Base-by-base conservation (phyloP, 202 grass and related monocot species). In the Hordeum pubiflorum region DNA sequence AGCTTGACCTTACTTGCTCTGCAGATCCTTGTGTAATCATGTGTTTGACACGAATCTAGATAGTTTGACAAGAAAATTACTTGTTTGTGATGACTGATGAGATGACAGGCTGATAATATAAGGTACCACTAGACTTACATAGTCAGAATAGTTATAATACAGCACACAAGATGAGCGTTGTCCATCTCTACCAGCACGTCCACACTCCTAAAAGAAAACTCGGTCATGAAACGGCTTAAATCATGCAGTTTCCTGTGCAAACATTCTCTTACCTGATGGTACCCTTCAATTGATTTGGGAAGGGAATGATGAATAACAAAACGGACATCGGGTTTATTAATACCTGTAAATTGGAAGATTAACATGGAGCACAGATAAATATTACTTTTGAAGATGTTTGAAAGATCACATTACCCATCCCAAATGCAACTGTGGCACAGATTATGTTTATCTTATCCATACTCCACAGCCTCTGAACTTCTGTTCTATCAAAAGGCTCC, bases 261-360 rank as follows among this genome's bases (percentile, higher is more conserved):
- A 48, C 23, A 14, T 59, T 55, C 15, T 11, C 40, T 39, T 87
- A 99, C 96, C 87, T 99, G 96, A 89, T 99, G 90, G 85, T 99
- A 99, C 70, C 96, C 92, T 95, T 99, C 96, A 79, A 95, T 90
- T 62, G 96, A 99, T 91, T 99, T 99, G 56, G 92, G 96, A 15
- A 98, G 74, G 17, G 96, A 99, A 85, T 95, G 92, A 76, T 99
- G 96, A 84, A 99, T 99, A 77, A 99, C 96, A 88, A 99, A 99
- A 15, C 96, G 92, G 62, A 99, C 96, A 90, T 99, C 96, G 82
- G 96, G 92, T 82, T 99, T 99, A 79, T 99, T 96, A 18, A 99
- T 99, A 69, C 96, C 92, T 96, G 77, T 58, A 87, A 65, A 78
- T 70, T 68, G 72, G 67, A 60, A 13, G 20, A 79, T 90, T 79